Base-by-base conservation (phyloP, 306 rosid genomes). In the Senna tora region DNA sequence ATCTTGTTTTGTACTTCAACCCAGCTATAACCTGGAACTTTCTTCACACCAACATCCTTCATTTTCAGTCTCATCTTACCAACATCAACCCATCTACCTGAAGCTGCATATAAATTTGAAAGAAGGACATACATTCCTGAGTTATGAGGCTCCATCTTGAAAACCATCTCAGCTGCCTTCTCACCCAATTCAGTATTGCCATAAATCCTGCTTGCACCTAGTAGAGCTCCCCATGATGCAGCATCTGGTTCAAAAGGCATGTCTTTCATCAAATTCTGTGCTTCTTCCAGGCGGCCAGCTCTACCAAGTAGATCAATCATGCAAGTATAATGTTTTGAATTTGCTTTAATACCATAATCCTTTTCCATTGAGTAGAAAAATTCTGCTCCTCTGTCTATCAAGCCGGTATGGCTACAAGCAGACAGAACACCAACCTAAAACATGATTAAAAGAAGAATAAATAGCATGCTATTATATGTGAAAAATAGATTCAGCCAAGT, bases 101-200 rank as follows among this genome's bases (percentile, higher is more conserved):
- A 87, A 79, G 97, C 83, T 75, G 97, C 97, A 77, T 91, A 89
- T 84, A 91, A 79, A 74, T 91, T 91, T 81, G 93, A 91, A 66
- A 91, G 93, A 72, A 91, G 93, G 65, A 91, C 90, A 75, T 91
- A 91, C 96, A 87, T 91, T 62, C 96, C 97, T 10, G 97, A 63
- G 81, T 89, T 87, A 15, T 87, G 85, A 63, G 96, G 97, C 77
- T 89, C 96, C 93, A 91, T 85, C 84, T 87, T 81, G 39, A 91
- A 91, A 74, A 91, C 85, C 70, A 87, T 87, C 82, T 77, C 74
- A 4, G 96, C 97, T 68, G 93, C 97, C 82, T 87, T 89, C 74
- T 91, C 96, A 56, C 91, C 93, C 79, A 89, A 67, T 75, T 85
- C 82, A 28, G 89, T 85, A 79, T 91, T 84, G 21, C 93, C 93